Percentiles rank a stretch among this genome's conserved stretches.
phyloP scores from a whole-genome alignment of 768 basidiomycete genomes.

The Mycena floridula region DNA sequence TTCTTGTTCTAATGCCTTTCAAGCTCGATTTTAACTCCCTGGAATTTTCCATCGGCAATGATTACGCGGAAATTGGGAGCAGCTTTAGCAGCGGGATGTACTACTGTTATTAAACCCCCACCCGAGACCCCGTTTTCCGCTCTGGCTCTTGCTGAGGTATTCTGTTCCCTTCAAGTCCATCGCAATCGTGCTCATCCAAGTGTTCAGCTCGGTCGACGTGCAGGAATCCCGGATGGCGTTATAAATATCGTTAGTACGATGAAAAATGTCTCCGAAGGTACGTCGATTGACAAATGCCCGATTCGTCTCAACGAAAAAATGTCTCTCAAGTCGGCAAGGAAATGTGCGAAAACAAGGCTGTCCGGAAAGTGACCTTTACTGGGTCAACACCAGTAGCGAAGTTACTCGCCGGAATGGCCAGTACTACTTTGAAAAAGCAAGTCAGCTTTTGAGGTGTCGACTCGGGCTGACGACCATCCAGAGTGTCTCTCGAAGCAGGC shows the following conservation, averaged over 20 bases:
- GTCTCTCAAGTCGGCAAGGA: constrained; percentile 87
- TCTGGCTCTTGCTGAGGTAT: constrained; percentile 85
- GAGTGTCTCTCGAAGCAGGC: constrained; percentile 79
- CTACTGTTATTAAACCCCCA: constrained; percentile 90
- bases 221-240: constrained; percentile 93
- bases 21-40: constrained; percentile 77
- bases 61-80: constrained; percentile 86
- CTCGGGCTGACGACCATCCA: constrained; percentile 8
- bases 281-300: no score
- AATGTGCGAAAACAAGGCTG: constrained; percentile 81
- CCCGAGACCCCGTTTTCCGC: constrained; percentile 93
- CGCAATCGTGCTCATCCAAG: not conserved
- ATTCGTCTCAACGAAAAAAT: no score
- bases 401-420: constrained; percentile 62
- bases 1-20: not conserved
- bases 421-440: constrained; percentile 80
- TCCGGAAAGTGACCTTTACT: constrained; percentile 91
- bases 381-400: constrained; percentile 83
- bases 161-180: not conserved
- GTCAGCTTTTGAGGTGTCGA: constrained; percentile 10
- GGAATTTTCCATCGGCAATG: constrained; percentile 97
- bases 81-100: constrained; percentile 94
- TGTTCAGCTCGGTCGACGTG: constrained; percentile 67
- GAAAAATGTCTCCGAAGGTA: no score
- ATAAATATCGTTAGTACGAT: constrained; percentile 91